Conservation (phyloP, 2,329 filamentous ascomycete species). For the Elsinoe arachidis region DNA sequence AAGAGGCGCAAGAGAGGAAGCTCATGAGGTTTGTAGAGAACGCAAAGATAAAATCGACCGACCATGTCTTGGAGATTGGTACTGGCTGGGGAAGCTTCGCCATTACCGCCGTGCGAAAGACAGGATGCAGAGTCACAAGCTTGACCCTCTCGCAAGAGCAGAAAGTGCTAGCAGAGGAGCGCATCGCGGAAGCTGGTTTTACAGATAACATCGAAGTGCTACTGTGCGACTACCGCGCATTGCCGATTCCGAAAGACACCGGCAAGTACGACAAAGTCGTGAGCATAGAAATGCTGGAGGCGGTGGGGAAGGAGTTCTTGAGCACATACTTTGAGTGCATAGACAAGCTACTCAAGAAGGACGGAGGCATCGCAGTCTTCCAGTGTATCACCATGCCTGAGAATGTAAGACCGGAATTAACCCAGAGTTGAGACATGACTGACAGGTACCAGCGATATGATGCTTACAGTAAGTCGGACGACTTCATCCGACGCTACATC, state of each 20-base stretch:
- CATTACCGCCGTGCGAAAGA: conserved; percentile 57
- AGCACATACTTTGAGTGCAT: conserved; percentile 59
- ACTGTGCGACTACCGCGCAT: conserved; percentile 59
- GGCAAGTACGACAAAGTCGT: conserved; percentile 60
- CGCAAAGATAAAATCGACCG: conserved; percentile 52
- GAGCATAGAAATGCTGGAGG: conserved; percentile 71
- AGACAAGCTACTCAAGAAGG: conserved; percentile 54
- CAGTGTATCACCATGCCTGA: conserved; percentile 74
- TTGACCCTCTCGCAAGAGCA: conserved; percentile 62
- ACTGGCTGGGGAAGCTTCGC: conserved; percentile 70
- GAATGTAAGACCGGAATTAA: conserved; percentile 25
- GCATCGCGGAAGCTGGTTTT: conserved; percentile 54
- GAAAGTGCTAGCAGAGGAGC: conserved; percentile 56
- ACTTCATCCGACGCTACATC: conserved; percentile 70
- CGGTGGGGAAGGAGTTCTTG: conserved; percentile 60
- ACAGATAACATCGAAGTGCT: conserved; percentile 54
- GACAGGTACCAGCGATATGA: conserved; percentile 43
- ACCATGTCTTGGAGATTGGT: conserved; percentile 67
- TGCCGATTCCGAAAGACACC: conserved; percentile 42
- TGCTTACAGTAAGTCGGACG: conserved; percentile 56
- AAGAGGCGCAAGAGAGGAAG: conserved; percentile 60
- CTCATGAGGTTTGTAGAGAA: conserved; percentile 57
- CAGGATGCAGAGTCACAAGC: conserved; percentile 60
- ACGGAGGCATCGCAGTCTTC: conserved; percentile 60
- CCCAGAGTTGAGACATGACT: neutral